A percentile compares a stretch with the other conserved stretches of the same genome.
Evolutionary conservation across 2,329 filamentous ascomycete genomes (phyloP).

Genomic region (Hypomyces perniciosus): DNA sequence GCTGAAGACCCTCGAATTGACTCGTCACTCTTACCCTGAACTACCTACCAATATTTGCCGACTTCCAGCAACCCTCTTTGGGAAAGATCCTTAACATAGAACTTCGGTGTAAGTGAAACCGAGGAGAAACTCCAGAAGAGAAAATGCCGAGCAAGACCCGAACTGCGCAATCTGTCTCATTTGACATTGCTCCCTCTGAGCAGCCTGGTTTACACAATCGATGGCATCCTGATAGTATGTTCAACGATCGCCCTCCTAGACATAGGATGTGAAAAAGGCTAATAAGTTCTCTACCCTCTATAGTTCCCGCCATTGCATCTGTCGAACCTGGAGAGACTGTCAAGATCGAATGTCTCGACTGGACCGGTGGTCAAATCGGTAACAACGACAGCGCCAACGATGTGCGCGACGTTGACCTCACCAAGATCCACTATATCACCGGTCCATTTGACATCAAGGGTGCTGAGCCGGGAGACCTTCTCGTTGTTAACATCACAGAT

Average conservation of each 20-base stretch:
- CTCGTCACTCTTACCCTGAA: no score
- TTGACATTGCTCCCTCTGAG: constrained; percentile 64
- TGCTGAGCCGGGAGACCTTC: constrained; percentile 76
- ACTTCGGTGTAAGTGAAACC: no score
- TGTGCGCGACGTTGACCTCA: constrained; percentile 76
- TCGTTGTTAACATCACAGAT: constrained; percentile 87
- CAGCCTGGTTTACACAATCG: constrained; percentile 72
- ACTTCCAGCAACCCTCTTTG: no score
- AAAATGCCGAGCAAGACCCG: constrained; percentile 47
- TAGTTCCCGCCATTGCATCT: constrained; percentile 66
- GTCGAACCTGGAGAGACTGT: constrained; percentile 83
- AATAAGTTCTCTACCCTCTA: neutral
- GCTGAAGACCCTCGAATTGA: no score
- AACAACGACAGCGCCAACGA: constrained; percentile 92
- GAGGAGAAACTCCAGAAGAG: constrained; percentile 16
- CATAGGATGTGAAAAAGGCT: neutral
- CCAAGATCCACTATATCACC: constrained; percentile 78
- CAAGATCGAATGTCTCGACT: constrained; percentile 89
- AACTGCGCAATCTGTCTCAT: constrained; percentile 42
- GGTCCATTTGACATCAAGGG: constrained; percentile 84
- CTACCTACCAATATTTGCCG: no score
- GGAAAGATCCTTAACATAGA: no score
- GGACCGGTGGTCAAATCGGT: constrained; percentile 76
- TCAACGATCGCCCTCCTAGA: neutral
- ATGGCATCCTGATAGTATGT: constrained; percentile 84